Conservation (phyloP, 1,139 yeast species). For the Geotrichum bryndzae region DNA sequence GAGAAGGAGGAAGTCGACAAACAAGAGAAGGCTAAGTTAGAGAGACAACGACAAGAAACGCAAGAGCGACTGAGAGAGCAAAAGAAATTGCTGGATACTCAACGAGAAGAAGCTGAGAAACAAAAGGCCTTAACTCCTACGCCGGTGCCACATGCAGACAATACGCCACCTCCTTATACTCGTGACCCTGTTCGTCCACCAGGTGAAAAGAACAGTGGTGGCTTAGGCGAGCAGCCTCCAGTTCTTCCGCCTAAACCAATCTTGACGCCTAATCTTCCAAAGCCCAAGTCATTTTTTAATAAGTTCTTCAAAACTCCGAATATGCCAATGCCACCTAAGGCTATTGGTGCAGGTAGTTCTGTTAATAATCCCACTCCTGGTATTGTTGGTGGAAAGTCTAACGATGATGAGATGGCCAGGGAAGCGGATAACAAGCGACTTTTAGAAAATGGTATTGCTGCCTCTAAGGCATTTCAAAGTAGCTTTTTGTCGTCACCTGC, state of each 20-base stretch:
- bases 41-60: slow-evolving; percentile 12
- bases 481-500: slow-evolving; percentile 7
- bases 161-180: neutral
- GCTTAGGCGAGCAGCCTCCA: neutral
- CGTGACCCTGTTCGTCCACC: neutral
- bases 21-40: slow-evolving; percentile 10
- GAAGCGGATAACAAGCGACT: slow-evolving; percentile 5
- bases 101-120: neutral
- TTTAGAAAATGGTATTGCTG: slow-evolving; percentile 14
- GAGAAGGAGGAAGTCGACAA: slow-evolving; percentile 21
- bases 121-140: neutral
- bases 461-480: slow-evolving; percentile 13
- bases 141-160: neutral
- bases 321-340: neutral
- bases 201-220: neutral
- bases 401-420: neutral
- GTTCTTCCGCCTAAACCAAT: neutral
- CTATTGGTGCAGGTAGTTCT: neutral
- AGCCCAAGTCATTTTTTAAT: slow-evolving; percentile 9
- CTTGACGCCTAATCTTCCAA: neutral
- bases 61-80: slow-evolving; percentile 6
- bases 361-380: neutral
- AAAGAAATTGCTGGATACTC: neutral
- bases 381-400: neutral
- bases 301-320: slow-evolving; percentile 5